Evolutionary conservation across 192 early-diverging fungal species (phyloP).

Genomic region (Coemansia sp.): DNA sequence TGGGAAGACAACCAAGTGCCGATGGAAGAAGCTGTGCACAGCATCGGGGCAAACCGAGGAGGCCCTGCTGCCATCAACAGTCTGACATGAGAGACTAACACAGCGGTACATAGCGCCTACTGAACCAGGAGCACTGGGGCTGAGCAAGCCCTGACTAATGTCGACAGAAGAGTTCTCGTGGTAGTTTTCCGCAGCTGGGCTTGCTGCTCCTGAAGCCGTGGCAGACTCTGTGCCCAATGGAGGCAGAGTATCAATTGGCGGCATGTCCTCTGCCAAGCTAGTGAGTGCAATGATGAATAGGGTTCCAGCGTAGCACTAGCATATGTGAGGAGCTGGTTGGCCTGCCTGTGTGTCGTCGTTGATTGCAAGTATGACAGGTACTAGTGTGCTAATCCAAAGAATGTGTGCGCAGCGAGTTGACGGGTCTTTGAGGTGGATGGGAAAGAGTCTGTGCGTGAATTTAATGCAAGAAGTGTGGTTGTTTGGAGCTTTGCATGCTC

Average conservation of each 20-base stretch:
- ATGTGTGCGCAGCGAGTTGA: conserved; percentile 27
- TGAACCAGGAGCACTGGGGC: not conserved
- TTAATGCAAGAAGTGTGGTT: conserved; percentile 49
- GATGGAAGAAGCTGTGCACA: conserved; percentile 34
- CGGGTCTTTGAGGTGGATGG: conserved; percentile 46
- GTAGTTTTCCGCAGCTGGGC: not conserved
- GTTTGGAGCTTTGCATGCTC: too few relatives aligned
- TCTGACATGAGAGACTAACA: conserved; percentile 11
- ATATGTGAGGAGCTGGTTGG: conserved; percentile 38
- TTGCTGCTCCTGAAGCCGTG: not conserved
- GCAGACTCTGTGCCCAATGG: not conserved
- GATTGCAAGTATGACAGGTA: conserved; percentile 41
- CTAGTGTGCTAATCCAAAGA: conserved; percentile 50
- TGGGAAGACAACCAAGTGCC: conserved; percentile 30
- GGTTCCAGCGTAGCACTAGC: conserved; percentile 33
- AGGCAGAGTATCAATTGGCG: not conserved
- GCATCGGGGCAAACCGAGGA: conserved; percentile 25
- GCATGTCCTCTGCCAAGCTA: not conserved
- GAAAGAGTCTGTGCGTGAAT: conserved; percentile 49
- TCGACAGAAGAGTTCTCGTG: not conserved
- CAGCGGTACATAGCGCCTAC: not conserved
- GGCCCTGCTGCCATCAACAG: conserved; percentile 19
- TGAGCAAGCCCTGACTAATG: not conserved
- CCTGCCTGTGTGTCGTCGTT: conserved; percentile 11
- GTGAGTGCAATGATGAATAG: too few relatives aligned